Percentiles rank a stretch among this genome's conserved stretches.
phyloP scores from a whole-genome alignment of 768 basidiomycete genomes.

The Termitomyces sp. region DNA sequence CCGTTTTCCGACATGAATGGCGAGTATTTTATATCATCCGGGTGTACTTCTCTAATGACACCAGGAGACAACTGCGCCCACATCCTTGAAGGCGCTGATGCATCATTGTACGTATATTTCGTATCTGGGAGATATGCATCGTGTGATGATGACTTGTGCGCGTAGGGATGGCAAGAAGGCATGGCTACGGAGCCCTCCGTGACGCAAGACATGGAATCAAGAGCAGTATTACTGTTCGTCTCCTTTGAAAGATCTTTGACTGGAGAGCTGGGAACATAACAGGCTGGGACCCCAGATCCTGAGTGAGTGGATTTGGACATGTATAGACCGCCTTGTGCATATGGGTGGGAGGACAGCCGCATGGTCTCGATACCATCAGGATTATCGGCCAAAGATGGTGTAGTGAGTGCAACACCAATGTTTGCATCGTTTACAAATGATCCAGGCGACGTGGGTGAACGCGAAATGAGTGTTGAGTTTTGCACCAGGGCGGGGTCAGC shows the following conservation, averaged over 20 bases:
- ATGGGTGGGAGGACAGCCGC: constrained; percentile 40
- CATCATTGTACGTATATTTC: constrained; percentile 30
- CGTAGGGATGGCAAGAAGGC: constrained; percentile 39
- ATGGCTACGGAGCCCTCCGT: constrained; percentile 26
- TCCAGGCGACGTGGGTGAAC: constrained; percentile 20
- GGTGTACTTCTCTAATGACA: constrained; percentile 38
- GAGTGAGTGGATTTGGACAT: constrained; percentile 17
- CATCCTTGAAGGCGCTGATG: constrained; percentile 42
- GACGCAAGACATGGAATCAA: constrained; percentile 22
- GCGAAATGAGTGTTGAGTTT: constrained; percentile 1
- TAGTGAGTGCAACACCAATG: constrained; percentile 31
- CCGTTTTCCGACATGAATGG: constrained; percentile 31
- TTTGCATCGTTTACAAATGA: constrained; percentile 23
- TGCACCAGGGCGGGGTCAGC: constrained; percentile 34
- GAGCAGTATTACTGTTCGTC: constrained; percentile 3
- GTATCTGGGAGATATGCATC: constrained; percentile 30
- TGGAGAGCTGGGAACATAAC: constrained; percentile 7
- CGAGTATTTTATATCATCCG: constrained; percentile 43
- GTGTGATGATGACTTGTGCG: constrained; percentile 23
- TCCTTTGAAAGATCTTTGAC: background rate
- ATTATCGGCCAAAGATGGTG: constrained; percentile 24
- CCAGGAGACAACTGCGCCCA: constrained; percentile 47
- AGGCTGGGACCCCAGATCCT: constrained; percentile 31
- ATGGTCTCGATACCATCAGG: constrained; percentile 24
- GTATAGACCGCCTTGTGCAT: constrained; percentile 39